These are phyloP conservation scores for Botrytis sinoallii DNA, from an alignment of 2,329 filamentous ascomycete species.

Conservation along the genomic window DNA sequence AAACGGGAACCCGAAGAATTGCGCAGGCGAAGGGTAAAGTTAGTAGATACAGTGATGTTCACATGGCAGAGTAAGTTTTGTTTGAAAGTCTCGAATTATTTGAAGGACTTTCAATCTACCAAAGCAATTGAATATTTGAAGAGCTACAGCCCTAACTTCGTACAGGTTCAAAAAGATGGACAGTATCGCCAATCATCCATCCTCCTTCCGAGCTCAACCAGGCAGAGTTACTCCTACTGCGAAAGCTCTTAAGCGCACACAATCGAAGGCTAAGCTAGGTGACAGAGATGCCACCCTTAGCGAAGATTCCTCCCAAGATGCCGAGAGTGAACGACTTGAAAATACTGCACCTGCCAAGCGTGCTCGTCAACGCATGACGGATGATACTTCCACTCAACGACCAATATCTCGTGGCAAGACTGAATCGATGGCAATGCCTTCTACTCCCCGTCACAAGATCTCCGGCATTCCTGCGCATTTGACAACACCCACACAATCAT, in stretches of 20 bases:
- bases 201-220: constrained; percentile 64
- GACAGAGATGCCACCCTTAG: constrained; percentile 44
- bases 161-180: constrained; percentile 87
- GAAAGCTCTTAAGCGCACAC: constrained; percentile 48
- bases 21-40: constrained; percentile 76
- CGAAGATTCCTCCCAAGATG: constrained; percentile 14
- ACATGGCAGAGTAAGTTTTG: constrained; percentile 61
- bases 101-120: not conserved
- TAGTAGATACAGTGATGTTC: constrained; percentile 76
- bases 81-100: not conserved
- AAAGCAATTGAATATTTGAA: not conserved
- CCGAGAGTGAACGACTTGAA: constrained; percentile 30
- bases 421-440: constrained; percentile 40
- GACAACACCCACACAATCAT: constrained; percentile 76
- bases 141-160: not conserved
- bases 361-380: constrained; percentile 60
- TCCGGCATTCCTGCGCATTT: constrained; percentile 53
- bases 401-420: constrained; percentile 51
- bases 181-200: constrained; percentile 84
- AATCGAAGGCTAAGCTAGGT: constrained; percentile 63
- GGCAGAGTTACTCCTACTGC: constrained; percentile 51
- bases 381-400: constrained; percentile 66
- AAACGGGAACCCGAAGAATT: constrained; percentile 61
- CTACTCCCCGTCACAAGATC: constrained; percentile 44
- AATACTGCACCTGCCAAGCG: constrained; percentile 61